Evolutionary conservation across 1,284 basidiomycete genomes (phyloP), one percentile per base, ranked within the genome.

Genomic region (Volvariella volvacea): DNA sequence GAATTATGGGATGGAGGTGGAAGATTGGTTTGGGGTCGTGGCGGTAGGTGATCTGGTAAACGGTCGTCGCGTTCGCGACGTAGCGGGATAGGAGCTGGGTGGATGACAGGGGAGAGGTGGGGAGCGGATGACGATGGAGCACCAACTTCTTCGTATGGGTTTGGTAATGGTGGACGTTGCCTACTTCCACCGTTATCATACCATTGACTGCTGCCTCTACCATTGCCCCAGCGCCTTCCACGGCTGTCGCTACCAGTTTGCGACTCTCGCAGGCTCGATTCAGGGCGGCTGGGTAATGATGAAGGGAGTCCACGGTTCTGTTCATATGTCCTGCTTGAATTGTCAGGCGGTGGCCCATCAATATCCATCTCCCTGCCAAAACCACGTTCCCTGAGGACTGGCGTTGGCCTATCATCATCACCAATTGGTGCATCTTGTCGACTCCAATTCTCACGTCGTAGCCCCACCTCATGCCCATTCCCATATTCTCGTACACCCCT

Each of bases 31-130:
- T n/a, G 31, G 16, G 3, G 45, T 9, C 7, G 40, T 16, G 36
- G 39, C 12, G 39, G 44, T 16, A 10, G 40, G 21, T 44, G 42
- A 2, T 44, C 48, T 34, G 48, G 43, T 22, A 44, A 21, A 14
- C 28, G 41, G 25, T 47, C 34, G 21, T 46, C 25, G 21, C 30
- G 25, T 7, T 36, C n/a, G 4, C 34, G 14, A 6, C 34, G 34
- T 36, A 7, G 34, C n/a, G 14, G 14, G 6, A 36, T 7, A 15
- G 34, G 34, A 28, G 25, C 25, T 28, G 25, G 12, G n/a, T n/a
- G 25, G 25, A 6, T 6, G 25, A 28, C 25, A 6, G 25, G 12
- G 25, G 25, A 28, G 25, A 6, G 12, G 25, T 6, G 6, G 25
- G 25, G 12, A 28, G 25, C 25, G 6, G 25, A 28, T n/a, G n/a